Evolutionary conservation across 2,329 filamentous ascomycete genomes (phyloP).

Genomic region (Colletotrichum limetticola): DNA sequence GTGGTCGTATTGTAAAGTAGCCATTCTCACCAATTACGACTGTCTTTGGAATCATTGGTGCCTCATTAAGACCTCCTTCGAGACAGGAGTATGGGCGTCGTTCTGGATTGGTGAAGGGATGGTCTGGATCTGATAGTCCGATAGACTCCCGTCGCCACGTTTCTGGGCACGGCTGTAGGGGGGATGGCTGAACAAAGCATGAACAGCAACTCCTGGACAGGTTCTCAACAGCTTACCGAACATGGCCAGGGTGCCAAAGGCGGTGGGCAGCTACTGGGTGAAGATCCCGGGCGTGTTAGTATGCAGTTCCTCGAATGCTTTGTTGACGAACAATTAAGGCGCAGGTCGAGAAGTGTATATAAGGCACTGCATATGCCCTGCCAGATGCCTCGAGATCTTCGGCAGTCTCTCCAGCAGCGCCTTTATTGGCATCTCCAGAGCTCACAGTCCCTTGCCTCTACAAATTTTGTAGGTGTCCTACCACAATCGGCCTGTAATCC

Average conservation of each 20-base stretch:
- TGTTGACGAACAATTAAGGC: not conserved
- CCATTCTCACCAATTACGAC: not conserved
- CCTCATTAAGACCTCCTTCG: not conserved
- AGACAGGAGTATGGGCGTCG: not conserved
- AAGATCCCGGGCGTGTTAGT: not conserved
- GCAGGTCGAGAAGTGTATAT: not conserved
- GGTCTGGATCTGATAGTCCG: not conserved
- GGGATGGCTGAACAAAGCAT: not conserved
- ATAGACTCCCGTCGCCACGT: not conserved
- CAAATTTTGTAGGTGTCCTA: not conserved
- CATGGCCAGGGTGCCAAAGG: not conserved
- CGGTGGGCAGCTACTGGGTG: not conserved
- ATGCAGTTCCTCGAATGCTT: not conserved
- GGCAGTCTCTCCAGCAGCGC: not conserved
- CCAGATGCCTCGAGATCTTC: not conserved
- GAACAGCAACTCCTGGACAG: not conserved
- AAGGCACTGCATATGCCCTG: not conserved
- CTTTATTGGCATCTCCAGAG: not conserved
- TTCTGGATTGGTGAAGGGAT: not conserved
- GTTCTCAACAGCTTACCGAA: not conserved
- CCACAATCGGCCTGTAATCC: not conserved
- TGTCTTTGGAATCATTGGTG: not conserved
- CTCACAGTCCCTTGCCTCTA: not conserved
- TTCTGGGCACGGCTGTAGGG: not conserved
- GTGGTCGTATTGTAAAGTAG: not conserved